A percentile compares a stretch with the other conserved stretches of the same genome.
These are phyloP conservation scores for Geranomyces variabilis DNA, from an alignment of 192 early-diverging fungal species.

Conservation along the genomic window DNA sequence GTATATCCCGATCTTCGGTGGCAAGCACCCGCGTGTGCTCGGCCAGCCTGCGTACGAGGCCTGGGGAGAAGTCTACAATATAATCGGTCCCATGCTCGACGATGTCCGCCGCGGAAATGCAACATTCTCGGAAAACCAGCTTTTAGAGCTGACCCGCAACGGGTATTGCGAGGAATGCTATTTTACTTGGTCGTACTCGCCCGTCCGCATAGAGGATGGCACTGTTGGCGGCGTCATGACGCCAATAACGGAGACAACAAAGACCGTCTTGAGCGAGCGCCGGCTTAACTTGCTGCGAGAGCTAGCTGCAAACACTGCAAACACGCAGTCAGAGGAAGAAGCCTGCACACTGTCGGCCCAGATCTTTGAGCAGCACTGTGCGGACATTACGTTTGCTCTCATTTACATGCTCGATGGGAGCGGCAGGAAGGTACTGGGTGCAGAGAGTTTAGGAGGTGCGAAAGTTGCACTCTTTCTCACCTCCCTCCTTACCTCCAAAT, in stretches of 20 bases:
- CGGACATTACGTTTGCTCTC: not conserved
- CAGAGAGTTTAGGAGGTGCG: not conserved
- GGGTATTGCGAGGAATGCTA: constrained; percentile 19
- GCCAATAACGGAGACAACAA: not conserved
- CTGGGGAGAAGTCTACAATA: constrained; percentile 12
- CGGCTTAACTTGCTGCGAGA: not conserved
- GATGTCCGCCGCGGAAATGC: not conserved
- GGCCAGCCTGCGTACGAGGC: not conserved
- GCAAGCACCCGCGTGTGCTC: constrained; percentile 12
- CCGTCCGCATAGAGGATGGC: constrained; percentile 10
- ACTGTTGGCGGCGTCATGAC: constrained; percentile 10
- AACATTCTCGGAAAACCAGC: not conserved
- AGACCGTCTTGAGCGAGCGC: not conserved
- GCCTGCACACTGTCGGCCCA: not conserved
- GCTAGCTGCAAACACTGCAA: no score
- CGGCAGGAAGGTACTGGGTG: not conserved
- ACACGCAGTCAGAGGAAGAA: not conserved
- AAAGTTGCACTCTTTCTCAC: no score
- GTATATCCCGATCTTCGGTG: constrained; percentile 23
- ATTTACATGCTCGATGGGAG: constrained; percentile 4
- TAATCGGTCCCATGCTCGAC: constrained; percentile 10
- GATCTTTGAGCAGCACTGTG: not conserved
- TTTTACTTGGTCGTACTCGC: constrained; percentile 16
- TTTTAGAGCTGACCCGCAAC: not conserved
- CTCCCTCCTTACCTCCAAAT: no score